phyloP scores from a whole-genome alignment of 768 basidiomycete species.

The Tylopilus sp. region DNA sequence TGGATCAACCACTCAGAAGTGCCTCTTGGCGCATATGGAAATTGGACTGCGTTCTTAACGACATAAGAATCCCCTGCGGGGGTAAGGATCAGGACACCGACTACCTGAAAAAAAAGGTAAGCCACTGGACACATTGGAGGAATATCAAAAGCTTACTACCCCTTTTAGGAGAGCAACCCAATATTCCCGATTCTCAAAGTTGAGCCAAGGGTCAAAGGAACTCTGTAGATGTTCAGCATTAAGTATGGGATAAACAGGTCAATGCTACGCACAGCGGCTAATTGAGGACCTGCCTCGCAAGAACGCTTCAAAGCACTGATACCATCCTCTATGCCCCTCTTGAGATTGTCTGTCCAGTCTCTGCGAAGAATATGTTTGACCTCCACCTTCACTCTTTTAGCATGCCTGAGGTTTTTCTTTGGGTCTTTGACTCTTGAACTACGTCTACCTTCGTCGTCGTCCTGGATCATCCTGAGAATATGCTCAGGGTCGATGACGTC shows the following conservation, averaged over 20 bases:
- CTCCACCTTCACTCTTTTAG: constrained; percentile 51
- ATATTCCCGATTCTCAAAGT: constrained; percentile 53
- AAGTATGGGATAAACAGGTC: neutral
- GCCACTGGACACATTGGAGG: neutral
- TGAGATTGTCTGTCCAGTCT: constrained; percentile 43
- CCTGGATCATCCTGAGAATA: constrained; percentile 38
- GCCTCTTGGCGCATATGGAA: constrained; percentile 51
- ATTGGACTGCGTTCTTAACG: constrained; percentile 55
- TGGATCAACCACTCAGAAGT: constrained; percentile 53
- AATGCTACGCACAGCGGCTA: constrained; percentile 40
- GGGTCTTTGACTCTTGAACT: constrained; percentile 50
- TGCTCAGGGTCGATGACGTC: constrained; percentile 52
- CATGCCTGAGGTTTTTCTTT: constrained; percentile 58
- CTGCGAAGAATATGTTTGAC: constrained; percentile 42
- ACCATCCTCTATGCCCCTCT: constrained; percentile 46
- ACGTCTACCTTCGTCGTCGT: constrained; percentile 35
- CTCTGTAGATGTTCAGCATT: constrained; percentile 28
- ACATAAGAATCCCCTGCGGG: constrained; percentile 46
- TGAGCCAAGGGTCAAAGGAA: constrained; percentile 51
- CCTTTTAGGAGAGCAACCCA: constrained; percentile 46
- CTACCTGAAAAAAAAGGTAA: constrained; percentile 26
- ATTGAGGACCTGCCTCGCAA: constrained; percentile 51
- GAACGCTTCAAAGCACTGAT: constrained; percentile 53
- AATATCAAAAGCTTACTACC: neutral
- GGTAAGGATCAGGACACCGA: constrained; percentile 51